Conservation (phyloP, 495 filamentous ascomycete species). For the Podospora bellae-mahoneyi region DNA sequence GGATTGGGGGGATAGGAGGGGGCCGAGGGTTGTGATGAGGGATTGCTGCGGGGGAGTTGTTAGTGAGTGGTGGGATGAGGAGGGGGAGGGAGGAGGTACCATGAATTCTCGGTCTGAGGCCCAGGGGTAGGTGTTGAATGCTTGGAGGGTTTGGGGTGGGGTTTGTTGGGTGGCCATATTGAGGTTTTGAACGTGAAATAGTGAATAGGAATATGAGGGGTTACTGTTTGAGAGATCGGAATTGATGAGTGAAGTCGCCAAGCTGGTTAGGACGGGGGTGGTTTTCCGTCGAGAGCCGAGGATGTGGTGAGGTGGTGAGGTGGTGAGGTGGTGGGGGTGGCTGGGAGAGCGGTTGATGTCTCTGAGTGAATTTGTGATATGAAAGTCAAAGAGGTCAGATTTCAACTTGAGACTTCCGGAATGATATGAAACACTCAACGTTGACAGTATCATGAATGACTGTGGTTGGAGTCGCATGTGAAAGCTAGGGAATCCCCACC, state of each 20-base stretch:
- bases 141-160: conserved; percentile 12
- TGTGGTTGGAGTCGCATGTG: conserved; percentile 8
- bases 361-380: background rate
- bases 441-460: background rate
- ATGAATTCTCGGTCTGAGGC: conserved; percentile 15
- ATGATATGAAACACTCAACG: conserved; percentile 2
- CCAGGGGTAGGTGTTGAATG: conserved; percentile 29
- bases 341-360: background rate
- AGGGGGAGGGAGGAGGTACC: conserved; percentile 7
- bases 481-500: conserved; percentile 3
- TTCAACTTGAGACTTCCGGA: background rate
- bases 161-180: conserved; percentile 3
- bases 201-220: background rate
- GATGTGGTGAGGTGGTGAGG: too few relatives aligned
- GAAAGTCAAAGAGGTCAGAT: background rate
- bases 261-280: background rate
- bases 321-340: background rate
- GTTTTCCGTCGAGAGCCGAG: background rate
- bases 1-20: conserved; percentile 12
- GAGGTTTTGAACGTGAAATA: background rate
- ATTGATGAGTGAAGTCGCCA: background rate
- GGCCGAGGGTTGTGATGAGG: conserved; percentile 30
- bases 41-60: conserved; percentile 22
- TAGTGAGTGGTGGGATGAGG: background rate
- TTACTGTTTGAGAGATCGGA: background rate